Percentiles rank a stretch among this genome's conserved stretches.
phyloP scores from a whole-genome alignment of 495 filamentous ascomycete genomes.

The Echria macrotheca region DNA sequence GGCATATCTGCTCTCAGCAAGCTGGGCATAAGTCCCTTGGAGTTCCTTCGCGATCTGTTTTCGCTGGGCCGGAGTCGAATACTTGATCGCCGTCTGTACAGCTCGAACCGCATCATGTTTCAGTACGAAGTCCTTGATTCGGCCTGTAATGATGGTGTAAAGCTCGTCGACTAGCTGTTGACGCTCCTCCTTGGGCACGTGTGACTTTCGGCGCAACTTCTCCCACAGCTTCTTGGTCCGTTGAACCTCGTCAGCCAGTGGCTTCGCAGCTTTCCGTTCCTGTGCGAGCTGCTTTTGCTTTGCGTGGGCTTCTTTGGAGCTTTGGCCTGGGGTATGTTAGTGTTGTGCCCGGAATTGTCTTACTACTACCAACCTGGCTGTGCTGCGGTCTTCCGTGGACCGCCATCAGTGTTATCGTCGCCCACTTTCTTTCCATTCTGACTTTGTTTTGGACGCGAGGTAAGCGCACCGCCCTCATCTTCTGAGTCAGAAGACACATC shows the following conservation, averaged over 20 bases:
- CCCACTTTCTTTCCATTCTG: too few species aligned
- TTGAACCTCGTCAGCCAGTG: slow-evolving; percentile 81
- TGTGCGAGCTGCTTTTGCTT: slow-evolving; percentile 85
- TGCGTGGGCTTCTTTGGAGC: slow-evolving; percentile 77
- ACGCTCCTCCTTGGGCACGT: slow-evolving; percentile 78
- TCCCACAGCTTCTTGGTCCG: slow-evolving; percentile 97
- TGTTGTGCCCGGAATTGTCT: background rate
- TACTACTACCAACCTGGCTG: too few species aligned
- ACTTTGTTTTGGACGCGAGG: too few species aligned
- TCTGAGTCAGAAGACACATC: slow-evolving; percentile 33
- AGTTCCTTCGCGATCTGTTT: slow-evolving; percentile 83
- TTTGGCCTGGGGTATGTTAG: slow-evolving; percentile 18
- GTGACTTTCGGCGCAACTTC: slow-evolving; percentile 80
- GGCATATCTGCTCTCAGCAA: slow-evolving; percentile 91
- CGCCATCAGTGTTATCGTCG: too few species aligned
- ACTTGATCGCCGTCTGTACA: slow-evolving; percentile 94
- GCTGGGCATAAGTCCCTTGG: slow-evolving; percentile 71
- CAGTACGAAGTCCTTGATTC: slow-evolving; percentile 90
- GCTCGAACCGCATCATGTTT: slow-evolving; percentile 96
- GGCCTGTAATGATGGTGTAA: slow-evolving; percentile 81
- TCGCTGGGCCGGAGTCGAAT: slow-evolving; percentile 76
- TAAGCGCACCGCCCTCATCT: slow-evolving; percentile 27
- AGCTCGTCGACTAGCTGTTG: slow-evolving; percentile 82
- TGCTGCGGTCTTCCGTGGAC: too few species aligned
- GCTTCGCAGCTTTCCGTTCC: slow-evolving; percentile 88